phyloP scores from a whole-genome alignment of 2,329 filamentous ascomycete genomes.

The Alternaria consortialis region DNA sequence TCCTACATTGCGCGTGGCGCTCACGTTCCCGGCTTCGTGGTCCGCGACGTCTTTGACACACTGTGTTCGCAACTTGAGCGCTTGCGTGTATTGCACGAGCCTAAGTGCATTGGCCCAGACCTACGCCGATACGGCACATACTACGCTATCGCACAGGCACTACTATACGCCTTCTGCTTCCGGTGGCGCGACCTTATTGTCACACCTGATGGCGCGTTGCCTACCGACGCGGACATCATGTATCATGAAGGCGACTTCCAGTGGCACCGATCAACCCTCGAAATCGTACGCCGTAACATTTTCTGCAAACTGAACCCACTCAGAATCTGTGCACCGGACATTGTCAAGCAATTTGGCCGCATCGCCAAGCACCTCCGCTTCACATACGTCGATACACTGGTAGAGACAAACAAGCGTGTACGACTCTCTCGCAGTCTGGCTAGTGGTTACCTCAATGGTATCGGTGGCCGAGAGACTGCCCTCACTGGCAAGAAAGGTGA shows the following conservation, averaged over 20 bases:
- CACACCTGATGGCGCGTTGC: conserved; percentile 56
- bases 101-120: conserved; percentile 82
- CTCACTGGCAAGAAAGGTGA: conserved; percentile 70
- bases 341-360: conserved; percentile 90
- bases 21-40: conserved; percentile 76
- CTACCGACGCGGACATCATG: conserved; percentile 62
- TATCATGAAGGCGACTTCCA: conserved; percentile 75
- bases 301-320: conserved; percentile 92
- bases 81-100: conserved; percentile 76
- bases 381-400: conserved; percentile 85
- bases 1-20: conserved; percentile 93
- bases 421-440: conserved; percentile 76
- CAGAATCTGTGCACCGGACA: conserved; percentile 89
- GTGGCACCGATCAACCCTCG: conserved; percentile 79
- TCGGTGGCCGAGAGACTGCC: conserved; percentile 64
- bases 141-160: conserved; percentile 86
- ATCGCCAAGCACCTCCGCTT: conserved; percentile 86
- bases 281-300: conserved; percentile 78
- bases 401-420: conserved; percentile 92
- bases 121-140: conserved; percentile 83
- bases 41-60: conserved; percentile 83
- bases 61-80: conserved; percentile 80
- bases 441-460: conserved; percentile 57
- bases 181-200: conserved; percentile 90
- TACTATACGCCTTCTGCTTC: conserved; percentile 97